A percentile compares a stretch with the other conserved stretches of the same genome.
phyloP scores from a whole-genome alignment of 768 basidiomycete genomes.

The Tricholoma matsutake region DNA sequence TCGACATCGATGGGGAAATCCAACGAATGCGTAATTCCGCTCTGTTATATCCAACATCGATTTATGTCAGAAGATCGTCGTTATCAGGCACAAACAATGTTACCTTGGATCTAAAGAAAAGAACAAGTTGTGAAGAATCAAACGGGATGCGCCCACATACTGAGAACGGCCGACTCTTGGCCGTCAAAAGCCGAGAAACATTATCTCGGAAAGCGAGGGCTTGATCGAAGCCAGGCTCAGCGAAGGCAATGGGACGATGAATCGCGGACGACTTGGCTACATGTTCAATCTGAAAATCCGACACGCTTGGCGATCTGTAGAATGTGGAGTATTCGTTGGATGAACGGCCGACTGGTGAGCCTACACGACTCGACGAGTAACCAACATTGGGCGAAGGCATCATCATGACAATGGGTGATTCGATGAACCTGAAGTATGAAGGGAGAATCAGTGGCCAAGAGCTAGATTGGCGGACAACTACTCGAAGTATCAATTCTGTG shows the following conservation, averaged over 20 bases:
- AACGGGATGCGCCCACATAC: slow-evolving; percentile 68
- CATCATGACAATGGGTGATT: background rate
- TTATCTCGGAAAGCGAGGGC: slow-evolving; percentile 53
- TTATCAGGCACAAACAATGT: slow-evolving; percentile 14
- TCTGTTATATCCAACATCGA: slow-evolving; percentile 36
- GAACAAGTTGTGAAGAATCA: slow-evolving; percentile 60
- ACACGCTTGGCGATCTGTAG: slow-evolving; percentile 38
- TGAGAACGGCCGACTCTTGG: slow-evolving; percentile 61
- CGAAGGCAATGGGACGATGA: slow-evolving; percentile 27
- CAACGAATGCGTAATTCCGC: slow-evolving; percentile 74
- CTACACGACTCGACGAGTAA: slow-evolving; percentile 13
- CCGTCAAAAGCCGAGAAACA: slow-evolving; percentile 51
- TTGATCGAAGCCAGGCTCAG: slow-evolving; percentile 37
- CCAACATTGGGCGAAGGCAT: background rate
- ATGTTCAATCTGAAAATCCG: slow-evolving; percentile 70
- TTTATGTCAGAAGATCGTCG: slow-evolving; percentile 1
- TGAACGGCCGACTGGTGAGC: slow-evolving; percentile 21
- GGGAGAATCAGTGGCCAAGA: background rate
- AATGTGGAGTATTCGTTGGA: slow-evolving; percentile 28
- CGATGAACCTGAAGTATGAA: background rate
- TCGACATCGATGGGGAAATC: slow-evolving; percentile 81
- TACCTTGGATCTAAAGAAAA: slow-evolving; percentile 82
- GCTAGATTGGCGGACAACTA: background rate
- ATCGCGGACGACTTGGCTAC: slow-evolving; percentile 36
- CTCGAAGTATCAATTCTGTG: background rate